Conservation (phyloP, 306 rosid species). For the Chamaecrista fasciculata region DNA sequence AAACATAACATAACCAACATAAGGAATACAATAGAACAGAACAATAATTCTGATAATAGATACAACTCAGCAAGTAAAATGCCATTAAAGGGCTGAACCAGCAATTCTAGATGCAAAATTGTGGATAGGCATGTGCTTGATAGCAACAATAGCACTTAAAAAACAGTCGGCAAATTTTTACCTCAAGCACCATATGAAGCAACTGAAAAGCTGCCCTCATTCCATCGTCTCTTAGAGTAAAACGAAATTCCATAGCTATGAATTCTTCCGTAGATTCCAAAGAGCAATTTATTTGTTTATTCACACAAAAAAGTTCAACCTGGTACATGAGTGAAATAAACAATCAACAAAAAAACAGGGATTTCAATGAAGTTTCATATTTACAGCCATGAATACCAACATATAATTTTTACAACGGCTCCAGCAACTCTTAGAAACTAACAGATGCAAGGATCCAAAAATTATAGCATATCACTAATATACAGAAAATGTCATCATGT, state of each 20-base stretch:
- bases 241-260: constrained; percentile 97
- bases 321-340: constrained; percentile 33
- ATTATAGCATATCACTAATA: not conserved
- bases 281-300: constrained; percentile 94
- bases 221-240: constrained; percentile 90
- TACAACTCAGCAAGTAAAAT: constrained; percentile 5
- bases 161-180: constrained; percentile 32
- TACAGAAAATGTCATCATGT: constrained; percentile 9
- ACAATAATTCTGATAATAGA: not conserved
- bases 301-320: constrained; percentile 99
- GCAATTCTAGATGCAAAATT: constrained; percentile 10
- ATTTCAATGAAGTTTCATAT: constrained; percentile 18
- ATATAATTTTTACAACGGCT: not conserved
- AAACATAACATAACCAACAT: constrained; percentile 39
- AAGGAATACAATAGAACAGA: constrained; percentile 15
- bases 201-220: constrained; percentile 99
- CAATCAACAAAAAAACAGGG: constrained; percentile 23
- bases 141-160: not conserved
- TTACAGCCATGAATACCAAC: not conserved
- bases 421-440: not conserved
- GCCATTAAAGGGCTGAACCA: constrained; percentile 2
- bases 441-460: not conserved
- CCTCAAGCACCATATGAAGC: constrained; percentile 99
- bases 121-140: not conserved
- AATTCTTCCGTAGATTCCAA: constrained; percentile 98